Conservation (phyloP, 306 rosid genomes). For the Quercus berberidifolia region DNA sequence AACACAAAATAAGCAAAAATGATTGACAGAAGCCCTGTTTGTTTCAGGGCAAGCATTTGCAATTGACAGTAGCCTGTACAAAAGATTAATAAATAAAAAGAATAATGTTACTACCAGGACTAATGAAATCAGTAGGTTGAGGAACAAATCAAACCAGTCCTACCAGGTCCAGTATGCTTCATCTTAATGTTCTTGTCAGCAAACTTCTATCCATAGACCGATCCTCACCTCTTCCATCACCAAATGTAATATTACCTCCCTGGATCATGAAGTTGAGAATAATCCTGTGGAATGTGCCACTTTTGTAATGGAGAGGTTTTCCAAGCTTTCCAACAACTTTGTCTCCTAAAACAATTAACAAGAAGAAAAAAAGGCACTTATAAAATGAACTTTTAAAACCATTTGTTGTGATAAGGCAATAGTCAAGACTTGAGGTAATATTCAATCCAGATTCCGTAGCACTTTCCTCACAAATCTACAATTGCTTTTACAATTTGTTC, state of each 20-base stretch:
- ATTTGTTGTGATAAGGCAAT: not conserved
- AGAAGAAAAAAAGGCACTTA: not conserved
- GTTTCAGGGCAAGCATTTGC: constrained; percentile 88
- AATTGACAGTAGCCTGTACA: constrained; percentile 78
- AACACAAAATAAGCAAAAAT: not conserved
- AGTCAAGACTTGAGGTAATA: not conserved
- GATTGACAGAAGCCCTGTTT: constrained; percentile 34
- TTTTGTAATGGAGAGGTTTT: constrained; percentile 84
- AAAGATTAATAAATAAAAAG: constrained; percentile 1
- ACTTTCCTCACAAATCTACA: not conserved
- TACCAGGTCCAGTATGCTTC: constrained; percentile 97
- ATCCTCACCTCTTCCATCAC: constrained; percentile 94
- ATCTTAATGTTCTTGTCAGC: constrained; percentile 91
- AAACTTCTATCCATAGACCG: constrained; percentile 91
- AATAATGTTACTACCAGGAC: not conserved
- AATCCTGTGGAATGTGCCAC: constrained; percentile 57
- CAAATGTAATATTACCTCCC: constrained; percentile 94
- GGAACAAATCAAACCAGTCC: not conserved
- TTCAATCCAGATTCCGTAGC: not conserved
- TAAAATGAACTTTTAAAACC: not conserved
- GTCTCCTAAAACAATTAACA: constrained; percentile 52
- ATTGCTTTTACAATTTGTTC: not conserved
- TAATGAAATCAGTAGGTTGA: not conserved
- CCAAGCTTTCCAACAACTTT: constrained; percentile 78
- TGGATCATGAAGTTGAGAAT: constrained; percentile 74